These are phyloP conservation scores for Tetracentron sinense DNA, from an alignment of 164 flowering plant genomes.

Conservation along the genomic window DNA sequence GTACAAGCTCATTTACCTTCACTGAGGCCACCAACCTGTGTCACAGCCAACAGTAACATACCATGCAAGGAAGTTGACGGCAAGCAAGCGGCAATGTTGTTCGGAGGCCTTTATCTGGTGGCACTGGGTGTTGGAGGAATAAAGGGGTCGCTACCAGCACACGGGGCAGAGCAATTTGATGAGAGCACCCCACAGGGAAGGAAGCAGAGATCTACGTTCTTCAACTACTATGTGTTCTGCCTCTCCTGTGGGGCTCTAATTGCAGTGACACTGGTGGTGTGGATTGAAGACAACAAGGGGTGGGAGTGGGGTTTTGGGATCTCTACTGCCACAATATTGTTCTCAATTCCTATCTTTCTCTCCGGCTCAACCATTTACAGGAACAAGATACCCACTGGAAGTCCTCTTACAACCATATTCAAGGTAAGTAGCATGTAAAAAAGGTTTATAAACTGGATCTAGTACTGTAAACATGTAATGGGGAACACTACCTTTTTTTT, in stretches of 20 bases:
- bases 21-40: constrained; percentile 46
- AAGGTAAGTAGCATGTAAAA: constrained; percentile 41
- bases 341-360: constrained; percentile 59
- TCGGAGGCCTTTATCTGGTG: constrained; percentile 62
- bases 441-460: neutral
- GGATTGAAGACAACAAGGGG: constrained; percentile 87
- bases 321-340: constrained; percentile 47
- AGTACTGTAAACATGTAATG: too few relatives aligned
- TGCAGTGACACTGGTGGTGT: constrained; percentile 81
- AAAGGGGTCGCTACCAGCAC: constrained; percentile 73
- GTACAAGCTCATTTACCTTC: constrained; percentile 59
- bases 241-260: constrained; percentile 67
- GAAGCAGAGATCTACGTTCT: constrained; percentile 69
- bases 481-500: too few relatives aligned
- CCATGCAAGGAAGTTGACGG: constrained; percentile 38
- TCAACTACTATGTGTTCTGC: constrained; percentile 74
- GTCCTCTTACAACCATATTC: constrained; percentile 73
- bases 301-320: constrained; percentile 87
- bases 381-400: constrained; percentile 68
- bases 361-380: constrained; percentile 60
- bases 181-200: constrained; percentile 47
- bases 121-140: constrained; percentile 92
- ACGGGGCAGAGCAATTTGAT: constrained; percentile 88
- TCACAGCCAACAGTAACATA: neutral
- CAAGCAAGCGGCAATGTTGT: constrained; percentile 44